These are phyloP conservation scores for Malus hybrid DNA, from an alignment of 331 rosid genomes.

Conservation along the genomic window DNA sequence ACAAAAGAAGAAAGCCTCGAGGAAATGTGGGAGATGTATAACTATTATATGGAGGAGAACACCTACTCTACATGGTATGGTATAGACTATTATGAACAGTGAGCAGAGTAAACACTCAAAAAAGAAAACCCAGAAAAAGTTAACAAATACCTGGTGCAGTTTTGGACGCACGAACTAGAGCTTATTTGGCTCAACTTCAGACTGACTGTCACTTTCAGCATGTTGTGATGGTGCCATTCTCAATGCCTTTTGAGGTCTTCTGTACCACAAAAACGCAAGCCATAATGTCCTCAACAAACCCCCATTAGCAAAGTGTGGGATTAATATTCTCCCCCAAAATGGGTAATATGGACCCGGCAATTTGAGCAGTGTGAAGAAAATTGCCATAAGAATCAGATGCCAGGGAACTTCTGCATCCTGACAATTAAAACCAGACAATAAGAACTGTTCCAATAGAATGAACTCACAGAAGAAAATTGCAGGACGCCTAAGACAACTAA, in stretches of 20 bases:
- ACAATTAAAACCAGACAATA: slow-evolving; percentile 24
- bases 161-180: background rate
- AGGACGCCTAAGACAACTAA: background rate
- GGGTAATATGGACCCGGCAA: slow-evolving; percentile 86
- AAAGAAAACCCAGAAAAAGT: background rate
- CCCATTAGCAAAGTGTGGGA: slow-evolving; percentile 84
- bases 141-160: slow-evolving; percentile 22
- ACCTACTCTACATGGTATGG: background rate
- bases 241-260: slow-evolving; percentile 24
- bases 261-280: slow-evolving; percentile 27
- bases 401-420: slow-evolving; percentile 92
- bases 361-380: slow-evolving; percentile 73
- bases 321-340: slow-evolving; percentile 75
- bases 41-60: background rate
- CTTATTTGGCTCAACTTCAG: slow-evolving; percentile 7
- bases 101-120: background rate
- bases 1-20: background rate
- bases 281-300: slow-evolving; percentile 32
- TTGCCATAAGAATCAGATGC: slow-evolving; percentile 73
- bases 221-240: background rate
- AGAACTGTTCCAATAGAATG: background rate
- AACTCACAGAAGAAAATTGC: background rate
- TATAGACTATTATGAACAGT: background rate
- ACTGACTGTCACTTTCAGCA: background rate
- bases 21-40: background rate